Percentiles rank a stretch among this genome's conserved stretches.
These are phyloP conservation scores for Syzygium syzygioides DNA, from an alignment of 441 rosid species.

Conservation along the genomic window DNA sequence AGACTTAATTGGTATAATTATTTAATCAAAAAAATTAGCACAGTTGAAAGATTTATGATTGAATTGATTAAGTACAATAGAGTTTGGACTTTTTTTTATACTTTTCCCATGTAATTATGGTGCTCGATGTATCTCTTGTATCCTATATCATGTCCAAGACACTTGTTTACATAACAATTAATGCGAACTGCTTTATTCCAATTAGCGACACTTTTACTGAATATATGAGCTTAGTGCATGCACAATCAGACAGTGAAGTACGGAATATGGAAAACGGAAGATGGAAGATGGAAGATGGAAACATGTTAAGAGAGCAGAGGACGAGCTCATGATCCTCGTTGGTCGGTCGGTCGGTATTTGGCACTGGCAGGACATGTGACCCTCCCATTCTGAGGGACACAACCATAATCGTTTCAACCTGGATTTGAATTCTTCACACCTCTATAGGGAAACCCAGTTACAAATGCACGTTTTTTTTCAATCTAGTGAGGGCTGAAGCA, in stretches of 20 bases:
- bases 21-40: too few species aligned
- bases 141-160: not conserved
- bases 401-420: not conserved
- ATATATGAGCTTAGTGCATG: not conserved
- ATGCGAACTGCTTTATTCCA: not conserved
- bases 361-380: not conserved
- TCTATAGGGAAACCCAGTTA: not conserved
- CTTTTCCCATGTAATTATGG: too few species aligned
- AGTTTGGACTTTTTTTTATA: too few species aligned
- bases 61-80: too few species aligned
- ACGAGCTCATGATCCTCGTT: not conserved
- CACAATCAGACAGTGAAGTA: not conserved
- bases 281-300: not conserved
- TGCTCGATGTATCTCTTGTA: not conserved
- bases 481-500: not conserved
- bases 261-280: not conserved
- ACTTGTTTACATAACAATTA: not conserved
- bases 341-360: not conserved
- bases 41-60: too few species aligned
- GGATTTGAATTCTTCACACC: not conserved
- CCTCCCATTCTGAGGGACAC: not conserved
- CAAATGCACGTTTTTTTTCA: not conserved
- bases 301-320: not conserved
- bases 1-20: too few species aligned
- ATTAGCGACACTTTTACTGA: not conserved